phyloP scores from a whole-genome alignment of 2,329 filamentous ascomycete species.

The Magnaporthiopsis poae region DNA sequence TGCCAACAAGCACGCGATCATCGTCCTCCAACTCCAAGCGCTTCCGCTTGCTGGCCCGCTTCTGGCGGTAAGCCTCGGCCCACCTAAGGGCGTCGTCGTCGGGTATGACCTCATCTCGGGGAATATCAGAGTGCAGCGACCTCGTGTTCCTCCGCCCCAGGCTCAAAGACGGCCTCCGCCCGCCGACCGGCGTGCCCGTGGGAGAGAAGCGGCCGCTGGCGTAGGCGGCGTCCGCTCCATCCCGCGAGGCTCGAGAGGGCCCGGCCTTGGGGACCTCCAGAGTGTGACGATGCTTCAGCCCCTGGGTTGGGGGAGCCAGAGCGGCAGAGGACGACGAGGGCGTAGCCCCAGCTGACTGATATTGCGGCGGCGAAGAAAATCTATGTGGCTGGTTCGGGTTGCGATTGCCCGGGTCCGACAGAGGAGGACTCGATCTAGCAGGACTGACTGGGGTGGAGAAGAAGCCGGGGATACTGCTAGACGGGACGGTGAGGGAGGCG shows the following conservation, averaged over 20 bases:
- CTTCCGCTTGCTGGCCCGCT: conserved; percentile 76
- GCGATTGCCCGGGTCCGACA: conserved; percentile 15
- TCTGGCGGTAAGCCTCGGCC: conserved; percentile 87
- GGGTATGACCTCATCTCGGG: conserved; percentile 70
- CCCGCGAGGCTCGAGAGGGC: conserved; percentile 60
- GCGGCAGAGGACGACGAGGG: conserved; percentile 37
- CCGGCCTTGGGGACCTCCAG: conserved; percentile 70
- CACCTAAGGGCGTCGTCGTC: conserved; percentile 87
- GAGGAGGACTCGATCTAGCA: conserved; percentile 14
- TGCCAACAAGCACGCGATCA: conserved; percentile 87
- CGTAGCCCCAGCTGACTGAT: conserved; percentile 30
- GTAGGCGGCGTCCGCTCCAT: conserved; percentile 56
- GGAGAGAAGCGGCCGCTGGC: conserved; percentile 77
- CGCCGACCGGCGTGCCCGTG: conserved; percentile 43
- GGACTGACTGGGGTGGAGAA: conserved; percentile 10
- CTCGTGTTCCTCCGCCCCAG: conserved; percentile 72
- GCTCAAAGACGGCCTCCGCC: conserved; percentile 72
- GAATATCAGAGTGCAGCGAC: conserved; percentile 74
- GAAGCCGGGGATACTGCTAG: neutral
- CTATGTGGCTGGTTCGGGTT: conserved; percentile 35
- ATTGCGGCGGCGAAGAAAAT: conserved; percentile 56
- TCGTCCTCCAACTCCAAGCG: conserved; percentile 81
- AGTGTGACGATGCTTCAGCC: conserved; percentile 73
- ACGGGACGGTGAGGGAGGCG: conserved; percentile 10
- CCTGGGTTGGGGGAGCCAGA: conserved; percentile 37